Evolutionary conservation across 805 yeast genomes (phyloP), one percentile per base, ranked within the genome.

Genomic region (Starmerella floricola): DNA sequence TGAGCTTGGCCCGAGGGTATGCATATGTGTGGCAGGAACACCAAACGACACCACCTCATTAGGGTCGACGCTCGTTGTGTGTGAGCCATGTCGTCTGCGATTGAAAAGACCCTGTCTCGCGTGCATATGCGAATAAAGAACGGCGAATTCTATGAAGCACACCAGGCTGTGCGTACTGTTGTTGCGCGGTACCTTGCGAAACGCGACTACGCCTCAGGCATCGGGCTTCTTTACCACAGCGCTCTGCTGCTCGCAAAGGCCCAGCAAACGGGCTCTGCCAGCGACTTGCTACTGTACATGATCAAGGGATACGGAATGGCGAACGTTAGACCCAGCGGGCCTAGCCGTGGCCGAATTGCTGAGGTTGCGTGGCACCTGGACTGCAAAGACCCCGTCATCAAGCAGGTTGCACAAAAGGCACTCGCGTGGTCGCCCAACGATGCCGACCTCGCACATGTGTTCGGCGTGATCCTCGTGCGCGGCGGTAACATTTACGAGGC

Each of bases 81-180:
- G 15, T 19, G 18, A 18, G 17, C 19, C 11, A 24, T 35, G 31
- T 35, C 31, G n/a, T 32, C 34, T 18, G 45, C 53, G 18, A 45
- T 51, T 19, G 53, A 54, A 23, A 50, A 52, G 39, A 52, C 56
- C 15, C 43, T 55, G 30, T 40, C 31, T 15, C 47, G 57, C 18
- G 50, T 54, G 11, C 37, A 47, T 39, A 41, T 27, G 34, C 49
- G 81, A 54, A 79, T 88, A 49, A 73, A 71, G 38, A 71, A 71
- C 38, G 84, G 83, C 2, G 81, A 86, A 42, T 85, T 71, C 63
- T 88, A 88, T 59, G 98, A 91, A 59, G 97, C 97, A 0, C 95
- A 88, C 59, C 97, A 91, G 61, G 87, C 95, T 0, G 69, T 91
- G 39, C 69, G 95, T 55, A 85, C 97, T 5, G 81, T 88, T 41